Conservation (phyloP, 2,329 filamentous ascomycete genomes). For the Fonsecaea pugnacius region DNA sequence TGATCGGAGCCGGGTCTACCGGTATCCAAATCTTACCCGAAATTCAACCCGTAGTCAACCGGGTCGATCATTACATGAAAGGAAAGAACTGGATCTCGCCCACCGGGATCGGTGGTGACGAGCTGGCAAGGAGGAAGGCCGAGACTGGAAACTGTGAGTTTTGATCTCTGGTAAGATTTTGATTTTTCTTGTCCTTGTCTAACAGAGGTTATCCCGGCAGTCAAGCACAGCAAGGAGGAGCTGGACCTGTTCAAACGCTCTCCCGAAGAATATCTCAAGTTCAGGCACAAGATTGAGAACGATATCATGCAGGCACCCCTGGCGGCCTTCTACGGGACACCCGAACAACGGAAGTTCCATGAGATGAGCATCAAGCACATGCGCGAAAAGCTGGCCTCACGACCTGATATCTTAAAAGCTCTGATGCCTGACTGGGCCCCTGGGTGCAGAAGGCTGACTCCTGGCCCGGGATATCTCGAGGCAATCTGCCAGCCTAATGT, state of each 20-base stretch:
- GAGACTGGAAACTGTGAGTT: constrained; percentile 10
- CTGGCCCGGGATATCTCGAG: constrained; percentile 69
- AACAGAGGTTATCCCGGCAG: neutral
- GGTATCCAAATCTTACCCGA: constrained; percentile 46
- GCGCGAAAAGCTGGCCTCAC: constrained; percentile 33
- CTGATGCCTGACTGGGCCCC: constrained; percentile 25
- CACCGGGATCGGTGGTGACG: neutral
- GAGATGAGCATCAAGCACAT: constrained; percentile 17
- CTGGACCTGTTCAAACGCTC: neutral
- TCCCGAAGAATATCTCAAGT: neutral
- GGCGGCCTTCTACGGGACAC: neutral
- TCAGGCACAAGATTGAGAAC: constrained; percentile 34
- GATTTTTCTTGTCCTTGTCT: too few relatives aligned
- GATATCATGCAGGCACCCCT: constrained; percentile 14
- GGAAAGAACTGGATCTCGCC: constrained; percentile 37
- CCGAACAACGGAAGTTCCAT: neutral
- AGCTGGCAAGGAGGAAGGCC: neutral
- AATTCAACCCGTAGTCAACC: constrained; percentile 42
- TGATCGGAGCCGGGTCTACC: constrained; percentile 41
- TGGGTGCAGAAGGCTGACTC: constrained; percentile 48
- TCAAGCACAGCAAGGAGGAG: neutral
- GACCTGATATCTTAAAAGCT: constrained; percentile 33
- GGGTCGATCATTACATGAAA: constrained; percentile 36
- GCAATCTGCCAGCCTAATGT: constrained; percentile 65
- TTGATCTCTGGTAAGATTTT: neutral